Conservation (phyloP, 305 asterid genomes). For the Stenogyne calaminthoides region DNA sequence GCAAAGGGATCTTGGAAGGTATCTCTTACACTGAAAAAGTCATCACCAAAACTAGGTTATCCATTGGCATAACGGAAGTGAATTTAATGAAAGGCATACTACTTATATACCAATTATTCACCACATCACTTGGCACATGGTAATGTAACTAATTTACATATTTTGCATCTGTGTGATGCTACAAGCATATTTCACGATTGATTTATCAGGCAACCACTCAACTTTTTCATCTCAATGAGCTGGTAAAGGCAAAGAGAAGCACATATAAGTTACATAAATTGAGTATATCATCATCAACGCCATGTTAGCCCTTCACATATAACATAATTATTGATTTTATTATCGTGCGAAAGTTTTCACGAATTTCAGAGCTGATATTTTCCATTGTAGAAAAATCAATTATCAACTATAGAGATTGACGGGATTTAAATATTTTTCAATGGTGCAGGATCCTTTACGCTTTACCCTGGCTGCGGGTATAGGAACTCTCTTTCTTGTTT, state of each 20-base stretch:
- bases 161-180: neutral
- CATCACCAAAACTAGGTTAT: no score
- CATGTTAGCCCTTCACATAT: neutral
- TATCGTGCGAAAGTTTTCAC: neutral
- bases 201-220: neutral
- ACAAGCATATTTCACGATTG: neutral
- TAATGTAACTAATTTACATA: neutral
- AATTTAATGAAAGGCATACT: neutral
- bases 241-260: neutral
- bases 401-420: constrained; percentile 7
- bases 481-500: constrained; percentile 82
- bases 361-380: neutral
- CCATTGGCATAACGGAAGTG: neutral
- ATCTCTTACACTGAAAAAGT: no score
- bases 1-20: no score
- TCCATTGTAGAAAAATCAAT: neutral
- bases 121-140: neutral
- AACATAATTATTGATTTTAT: neutral
- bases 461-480: constrained; percentile 75
- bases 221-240: neutral
- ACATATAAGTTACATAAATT: neutral
- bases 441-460: constrained; percentile 73
- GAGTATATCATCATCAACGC: neutral
- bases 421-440: constrained; percentile 21
- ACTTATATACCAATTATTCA: neutral